Conservation (phyloP, 805 yeast species). For the Ogataea paradorogensis region DNA sequence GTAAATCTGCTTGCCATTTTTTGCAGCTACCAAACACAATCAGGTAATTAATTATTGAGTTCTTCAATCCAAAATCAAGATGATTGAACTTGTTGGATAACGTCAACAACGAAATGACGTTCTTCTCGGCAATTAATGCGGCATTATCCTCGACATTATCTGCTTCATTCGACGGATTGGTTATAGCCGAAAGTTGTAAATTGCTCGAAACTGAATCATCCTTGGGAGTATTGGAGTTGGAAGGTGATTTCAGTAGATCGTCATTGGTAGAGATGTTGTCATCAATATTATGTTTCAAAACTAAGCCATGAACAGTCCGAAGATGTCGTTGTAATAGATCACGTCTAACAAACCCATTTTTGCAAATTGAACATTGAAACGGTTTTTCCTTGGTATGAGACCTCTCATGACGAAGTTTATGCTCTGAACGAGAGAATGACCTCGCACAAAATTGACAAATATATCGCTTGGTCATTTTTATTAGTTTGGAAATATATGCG, state of each 20-base stretch:
- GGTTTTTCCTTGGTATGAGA: slow-evolving; percentile 82
- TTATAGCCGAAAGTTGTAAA: slow-evolving; percentile 3
- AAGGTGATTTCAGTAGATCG: slow-evolving; percentile 17
- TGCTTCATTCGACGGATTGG: slow-evolving; percentile 1
- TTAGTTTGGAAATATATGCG: slow-evolving; percentile 8
- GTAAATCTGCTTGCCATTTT: slow-evolving; percentile 20
- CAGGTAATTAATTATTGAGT: slow-evolving; percentile 27
- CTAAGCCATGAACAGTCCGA: slow-evolving; percentile 64
- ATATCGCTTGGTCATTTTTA: slow-evolving; percentile 63
- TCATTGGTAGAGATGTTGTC: slow-evolving; percentile 26
- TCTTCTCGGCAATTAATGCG: slow-evolving; percentile 23
- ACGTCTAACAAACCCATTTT: slow-evolving; percentile 71
- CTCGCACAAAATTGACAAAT: slow-evolving; percentile 78
- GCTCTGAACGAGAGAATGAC: slow-evolving; percentile 77
- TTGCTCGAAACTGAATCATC: background rate
- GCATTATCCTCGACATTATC: slow-evolving; percentile 13
- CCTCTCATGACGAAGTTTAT: slow-evolving; percentile 72
- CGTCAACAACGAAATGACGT: slow-evolving; percentile 33
- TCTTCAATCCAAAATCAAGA: slow-evolving; percentile 20
- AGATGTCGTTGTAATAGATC: slow-evolving; percentile 76
- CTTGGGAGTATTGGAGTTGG: background rate
- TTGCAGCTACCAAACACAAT: slow-evolving; percentile 22
- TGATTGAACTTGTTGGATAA: slow-evolving; percentile 31
- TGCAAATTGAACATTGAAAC: slow-evolving; percentile 67
- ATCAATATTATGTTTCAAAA: slow-evolving; percentile 28